Percentiles rank a stretch among this genome's conserved stretches.
These are phyloP conservation scores for Talaromyces ruber DNA, from an alignment of 495 filamentous ascomycete genomes.

Conservation along the genomic window DNA sequence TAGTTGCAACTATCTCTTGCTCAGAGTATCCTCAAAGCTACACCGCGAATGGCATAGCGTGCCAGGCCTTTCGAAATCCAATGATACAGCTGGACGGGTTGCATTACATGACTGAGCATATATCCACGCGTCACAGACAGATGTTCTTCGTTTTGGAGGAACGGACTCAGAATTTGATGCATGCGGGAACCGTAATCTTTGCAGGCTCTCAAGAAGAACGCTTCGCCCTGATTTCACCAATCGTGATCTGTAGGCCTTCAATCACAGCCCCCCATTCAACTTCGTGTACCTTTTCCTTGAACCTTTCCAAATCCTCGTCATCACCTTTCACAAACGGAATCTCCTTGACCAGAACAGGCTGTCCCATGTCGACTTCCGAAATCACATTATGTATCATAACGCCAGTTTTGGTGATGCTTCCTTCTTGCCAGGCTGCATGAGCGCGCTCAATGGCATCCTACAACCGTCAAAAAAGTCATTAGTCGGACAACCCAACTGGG, in stretches of 20 bases:
- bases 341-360: constrained; percentile 63
- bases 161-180: not conserved
- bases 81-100: too few species aligned
- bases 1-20: not conserved
- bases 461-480: not conserved
- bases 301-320: constrained; percentile 52
- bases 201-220: constrained; percentile 1
- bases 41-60: not conserved
- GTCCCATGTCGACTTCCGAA: constrained; percentile 72
- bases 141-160: not conserved
- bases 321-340: constrained; percentile 56
- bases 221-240: constrained; percentile 31
- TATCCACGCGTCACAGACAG: not conserved
- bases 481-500: not conserved
- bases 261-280: constrained; percentile 65
- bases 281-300: constrained; percentile 63
- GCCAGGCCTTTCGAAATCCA: not conserved
- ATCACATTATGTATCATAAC: constrained; percentile 95
- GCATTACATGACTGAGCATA: too few species aligned
- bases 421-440: constrained; percentile 62
- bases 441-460: constrained; percentile 68
- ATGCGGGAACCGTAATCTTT: not conserved
- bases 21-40: not conserved
- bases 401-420: constrained; percentile 68
- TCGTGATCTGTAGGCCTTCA: constrained; percentile 53